Evolutionary conservation across 352 stramenopile genomes (phyloP).

Genomic region (Thraustochytrium sp.): DNA sequence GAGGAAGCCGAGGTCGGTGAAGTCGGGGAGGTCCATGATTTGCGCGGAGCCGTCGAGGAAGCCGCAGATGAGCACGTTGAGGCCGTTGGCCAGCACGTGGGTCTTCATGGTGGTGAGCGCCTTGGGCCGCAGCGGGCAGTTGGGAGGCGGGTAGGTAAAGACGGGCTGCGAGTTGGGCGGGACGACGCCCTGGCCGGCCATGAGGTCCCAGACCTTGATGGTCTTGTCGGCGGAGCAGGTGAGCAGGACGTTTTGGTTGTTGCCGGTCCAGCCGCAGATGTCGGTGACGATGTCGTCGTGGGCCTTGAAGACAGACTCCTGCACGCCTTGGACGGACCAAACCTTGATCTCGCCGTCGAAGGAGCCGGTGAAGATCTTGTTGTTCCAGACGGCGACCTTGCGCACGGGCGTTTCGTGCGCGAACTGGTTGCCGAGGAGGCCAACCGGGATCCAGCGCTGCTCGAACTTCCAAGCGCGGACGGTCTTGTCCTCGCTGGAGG

Average conservation of each 20-base stretch:
- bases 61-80: constrained; percentile 24
- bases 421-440: neutral
- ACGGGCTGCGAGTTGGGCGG: neutral
- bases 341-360: constrained; percentile 36
- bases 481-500: constrained; percentile 4
- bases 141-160: constrained; percentile 1
- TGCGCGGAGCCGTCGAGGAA: constrained; percentile 15
- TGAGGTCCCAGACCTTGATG: constrained; percentile 37
- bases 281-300: constrained; percentile 23
- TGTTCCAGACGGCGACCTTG: neutral
- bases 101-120: constrained; percentile 32
- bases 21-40: constrained; percentile 23
- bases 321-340: neutral
- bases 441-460: constrained; percentile 15
- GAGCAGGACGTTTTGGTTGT: constrained; percentile 25
- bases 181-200: neutral
- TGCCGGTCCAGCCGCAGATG: constrained; percentile 12
- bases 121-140: neutral
- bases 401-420: neutral
- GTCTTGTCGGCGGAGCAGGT: constrained; percentile 23
- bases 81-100: neutral
- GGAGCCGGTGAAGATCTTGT: constrained; percentile 9
- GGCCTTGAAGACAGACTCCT: neutral
- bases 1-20: constrained; percentile 26
- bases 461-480: constrained; percentile 34